phyloP scores from a whole-genome alignment of 2,329 filamentous ascomycete species.

The Fusarium sp. region DNA sequence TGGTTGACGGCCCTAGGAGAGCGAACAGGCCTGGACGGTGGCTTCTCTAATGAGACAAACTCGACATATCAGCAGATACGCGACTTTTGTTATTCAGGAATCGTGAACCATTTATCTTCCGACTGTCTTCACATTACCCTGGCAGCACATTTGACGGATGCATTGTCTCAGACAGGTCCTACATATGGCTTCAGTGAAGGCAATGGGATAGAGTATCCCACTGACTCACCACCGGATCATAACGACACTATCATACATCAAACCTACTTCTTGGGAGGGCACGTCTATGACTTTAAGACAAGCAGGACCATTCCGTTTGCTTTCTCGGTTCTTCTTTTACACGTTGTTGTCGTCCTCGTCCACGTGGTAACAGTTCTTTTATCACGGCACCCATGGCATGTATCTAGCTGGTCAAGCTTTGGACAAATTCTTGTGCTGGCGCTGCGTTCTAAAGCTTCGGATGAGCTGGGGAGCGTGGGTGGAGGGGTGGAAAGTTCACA shows the following conservation, averaged over 20 bases:
- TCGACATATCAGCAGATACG: neutral
- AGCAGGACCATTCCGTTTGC: neutral
- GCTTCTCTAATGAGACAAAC: neutral
- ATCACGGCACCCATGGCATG: neutral
- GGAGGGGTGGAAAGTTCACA: neutral
- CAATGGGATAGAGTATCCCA: neutral
- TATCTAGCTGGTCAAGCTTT: neutral
- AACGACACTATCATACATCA: neutral
- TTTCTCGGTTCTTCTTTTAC: neutral
- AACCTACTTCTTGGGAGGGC: neutral
- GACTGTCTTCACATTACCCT: neutral
- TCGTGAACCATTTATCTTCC: neutral
- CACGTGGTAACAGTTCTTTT: neutral
- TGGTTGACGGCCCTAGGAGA: neutral
- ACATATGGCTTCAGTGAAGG: neutral
- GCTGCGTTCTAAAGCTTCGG: neutral
- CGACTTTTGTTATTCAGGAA: neutral
- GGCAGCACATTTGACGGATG: neutral
- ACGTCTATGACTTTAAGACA: neutral
- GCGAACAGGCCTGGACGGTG: neutral
- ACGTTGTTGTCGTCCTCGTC: neutral
- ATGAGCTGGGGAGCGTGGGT: neutral
- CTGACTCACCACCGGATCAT: neutral
- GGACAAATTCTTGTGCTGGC: neutral
- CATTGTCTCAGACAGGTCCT: neutral